Evolutionary conservation across 2,329 filamentous ascomycete genomes (phyloP).

Genomic region (Colletotrichum trifolii): DNA sequence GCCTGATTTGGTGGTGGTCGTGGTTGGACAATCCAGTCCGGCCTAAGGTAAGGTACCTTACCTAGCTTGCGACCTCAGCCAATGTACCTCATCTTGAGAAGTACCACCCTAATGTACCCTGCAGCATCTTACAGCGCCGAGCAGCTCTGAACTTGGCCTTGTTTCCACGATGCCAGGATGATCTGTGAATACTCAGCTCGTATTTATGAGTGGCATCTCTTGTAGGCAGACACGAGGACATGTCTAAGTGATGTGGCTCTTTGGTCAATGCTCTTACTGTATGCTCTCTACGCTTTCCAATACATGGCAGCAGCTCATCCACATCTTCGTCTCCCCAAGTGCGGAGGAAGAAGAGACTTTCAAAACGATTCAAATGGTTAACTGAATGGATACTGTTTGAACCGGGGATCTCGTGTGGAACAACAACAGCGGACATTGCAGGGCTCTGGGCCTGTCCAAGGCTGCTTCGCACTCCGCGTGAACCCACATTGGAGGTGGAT

Average conservation of each 20-base stretch:
- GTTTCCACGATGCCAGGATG: no score
- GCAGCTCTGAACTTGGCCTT: no score
- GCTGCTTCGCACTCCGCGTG: conserved; percentile 23
- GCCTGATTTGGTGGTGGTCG: conserved; percentile 27
- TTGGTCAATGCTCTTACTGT: no score
- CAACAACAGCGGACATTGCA: conserved; percentile 32
- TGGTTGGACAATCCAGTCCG: conserved; percentile 32
- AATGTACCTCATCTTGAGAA: conserved; percentile 1
- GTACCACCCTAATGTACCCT: background rate
- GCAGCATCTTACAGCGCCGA: no score
- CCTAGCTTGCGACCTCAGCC: conserved; percentile 11
- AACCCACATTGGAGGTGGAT: conserved; percentile 21
- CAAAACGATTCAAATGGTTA: background rate
- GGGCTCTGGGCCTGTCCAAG: conserved; percentile 28
- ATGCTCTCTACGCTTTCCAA: no score
- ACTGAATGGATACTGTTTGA: conserved; percentile 11
- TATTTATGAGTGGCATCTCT: no score
- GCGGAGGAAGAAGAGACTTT: no score
- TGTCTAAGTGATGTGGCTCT: no score
- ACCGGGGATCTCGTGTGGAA: conserved; percentile 19
- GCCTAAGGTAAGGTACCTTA: conserved; percentile 18
- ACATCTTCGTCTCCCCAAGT: no score
- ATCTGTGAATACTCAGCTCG: no score
- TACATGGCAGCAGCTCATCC: no score
- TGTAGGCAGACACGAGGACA: no score